Conservation (phyloP, 352 stramenopile genomes). For the Globisporangium emineosum region DNA sequence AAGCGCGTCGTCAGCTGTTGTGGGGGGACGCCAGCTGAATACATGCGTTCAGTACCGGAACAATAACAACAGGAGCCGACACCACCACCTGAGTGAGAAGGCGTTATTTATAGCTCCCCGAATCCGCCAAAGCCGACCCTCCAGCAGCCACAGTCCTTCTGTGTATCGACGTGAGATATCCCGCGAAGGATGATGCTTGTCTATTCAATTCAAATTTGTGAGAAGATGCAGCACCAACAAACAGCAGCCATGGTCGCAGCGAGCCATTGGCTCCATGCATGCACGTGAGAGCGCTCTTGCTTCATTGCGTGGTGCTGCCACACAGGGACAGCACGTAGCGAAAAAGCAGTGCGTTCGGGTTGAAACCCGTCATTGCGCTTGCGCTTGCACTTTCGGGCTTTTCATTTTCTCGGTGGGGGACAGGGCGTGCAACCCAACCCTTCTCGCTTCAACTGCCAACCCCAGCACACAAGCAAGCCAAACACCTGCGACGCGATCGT, state of each 20-base stretch:
- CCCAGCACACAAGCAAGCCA: neutral
- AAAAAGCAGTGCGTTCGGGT: neutral
- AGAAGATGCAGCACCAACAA: neutral
- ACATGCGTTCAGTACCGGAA: neutral
- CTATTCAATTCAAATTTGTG: constrained; percentile 1
- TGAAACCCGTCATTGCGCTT: neutral
- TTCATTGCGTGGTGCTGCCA: no score
- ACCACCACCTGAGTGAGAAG: neutral
- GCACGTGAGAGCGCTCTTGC: no score
- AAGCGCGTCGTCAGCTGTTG: neutral
- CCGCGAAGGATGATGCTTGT: neutral
- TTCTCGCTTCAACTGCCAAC: constrained; percentile 2
- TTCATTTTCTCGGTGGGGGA: constrained; percentile 1
- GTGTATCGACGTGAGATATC: neutral
- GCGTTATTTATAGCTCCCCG: neutral
- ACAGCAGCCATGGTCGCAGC: neutral
- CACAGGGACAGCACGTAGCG: neutral
- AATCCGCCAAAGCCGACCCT: neutral
- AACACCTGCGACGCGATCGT: constrained; percentile 10
- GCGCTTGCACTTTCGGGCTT: neutral
- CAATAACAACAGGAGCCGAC: neutral
- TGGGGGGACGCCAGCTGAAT: no score
- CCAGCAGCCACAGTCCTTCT: neutral
- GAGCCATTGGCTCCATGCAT: neutral
- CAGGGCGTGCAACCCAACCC: neutral